Evolutionary conservation across 1,284 basidiomycete genomes (phyloP).

Genomic region (Malassezia furfur): DNA sequence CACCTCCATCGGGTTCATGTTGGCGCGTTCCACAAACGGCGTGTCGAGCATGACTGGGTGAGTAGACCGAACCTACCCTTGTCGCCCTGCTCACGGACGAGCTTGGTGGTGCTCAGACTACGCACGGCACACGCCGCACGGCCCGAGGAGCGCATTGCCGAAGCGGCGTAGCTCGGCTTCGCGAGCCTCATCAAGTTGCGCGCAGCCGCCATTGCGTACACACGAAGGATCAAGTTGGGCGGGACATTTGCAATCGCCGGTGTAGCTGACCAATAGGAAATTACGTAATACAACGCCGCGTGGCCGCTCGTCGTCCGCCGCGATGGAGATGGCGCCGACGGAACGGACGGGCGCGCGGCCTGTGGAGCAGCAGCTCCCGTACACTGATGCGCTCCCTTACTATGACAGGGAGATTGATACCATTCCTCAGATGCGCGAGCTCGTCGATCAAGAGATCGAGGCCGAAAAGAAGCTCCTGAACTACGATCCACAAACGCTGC

Average conservation of each 20-base stretch:
- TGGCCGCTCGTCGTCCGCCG: not conserved
- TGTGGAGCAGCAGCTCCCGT: conserved; percentile 4
- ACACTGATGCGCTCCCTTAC: conserved; percentile 73
- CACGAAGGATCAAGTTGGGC: conserved; percentile 4
- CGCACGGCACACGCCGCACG: conserved; percentile 6
- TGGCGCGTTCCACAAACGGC: conserved; percentile 37
- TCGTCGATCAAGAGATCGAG: conserved; percentile 64
- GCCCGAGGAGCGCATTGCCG: conserved; percentile 3
- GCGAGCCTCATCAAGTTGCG: conserved; percentile 11
- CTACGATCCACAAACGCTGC: conserved; percentile 57
- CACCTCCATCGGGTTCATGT: conserved; percentile 37
- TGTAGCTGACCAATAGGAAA: conserved; percentile 2
- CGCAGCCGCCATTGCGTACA: conserved; percentile 17
- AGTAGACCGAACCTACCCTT: conserved; percentile 16
- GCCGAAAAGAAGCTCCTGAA: conserved; percentile 56
- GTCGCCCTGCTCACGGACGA: conserved; percentile 26
- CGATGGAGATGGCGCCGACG: not conserved
- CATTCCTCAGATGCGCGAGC: conserved; percentile 61
- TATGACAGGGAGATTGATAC: conserved; percentile 83
- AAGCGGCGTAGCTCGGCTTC: conserved; percentile 1
- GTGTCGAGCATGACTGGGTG: conserved; percentile 33
- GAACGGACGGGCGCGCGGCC: not conserved
- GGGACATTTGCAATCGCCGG: conserved; percentile 4
- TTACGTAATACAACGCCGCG: not conserved
- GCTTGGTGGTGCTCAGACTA: conserved; percentile 3